Conservation (phyloP, 2,329 filamentous ascomycete genomes). For the Xylaria arbuscula region DNA sequence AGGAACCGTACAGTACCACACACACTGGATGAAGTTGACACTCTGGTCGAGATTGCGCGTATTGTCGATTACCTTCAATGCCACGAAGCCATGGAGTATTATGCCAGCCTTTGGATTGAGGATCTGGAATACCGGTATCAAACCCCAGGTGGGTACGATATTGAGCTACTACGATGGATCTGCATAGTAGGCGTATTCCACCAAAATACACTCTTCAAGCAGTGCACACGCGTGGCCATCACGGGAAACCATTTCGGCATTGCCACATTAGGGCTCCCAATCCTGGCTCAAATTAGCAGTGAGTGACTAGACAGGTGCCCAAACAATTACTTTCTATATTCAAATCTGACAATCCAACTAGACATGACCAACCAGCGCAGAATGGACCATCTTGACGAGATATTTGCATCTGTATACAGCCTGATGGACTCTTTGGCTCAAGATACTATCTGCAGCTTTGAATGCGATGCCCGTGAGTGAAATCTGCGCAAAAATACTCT, state of each 20-base stretch:
- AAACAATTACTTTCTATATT: background rate
- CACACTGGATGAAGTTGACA: background rate
- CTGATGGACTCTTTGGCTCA: background rate
- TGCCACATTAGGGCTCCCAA: background rate
- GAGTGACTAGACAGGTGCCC: background rate
- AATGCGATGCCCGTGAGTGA: constrained; percentile 10
- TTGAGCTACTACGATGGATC: constrained; percentile 10
- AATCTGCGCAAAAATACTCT: background rate
- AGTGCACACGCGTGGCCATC: constrained; percentile 18
- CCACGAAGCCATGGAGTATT: background rate
- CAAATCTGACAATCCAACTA: background rate
- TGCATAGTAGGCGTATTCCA: constrained; percentile 13
- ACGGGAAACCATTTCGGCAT: background rate
- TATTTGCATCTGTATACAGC: background rate
- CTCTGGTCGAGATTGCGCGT: constrained; percentile 11
- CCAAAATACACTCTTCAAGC: background rate
- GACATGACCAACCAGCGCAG: background rate
- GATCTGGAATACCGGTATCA: background rate
- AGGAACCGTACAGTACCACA: background rate
- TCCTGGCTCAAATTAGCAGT: background rate
- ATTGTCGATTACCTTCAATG: constrained; percentile 16
- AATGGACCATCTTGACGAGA: background rate
- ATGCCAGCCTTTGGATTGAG: background rate
- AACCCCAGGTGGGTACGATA: background rate
- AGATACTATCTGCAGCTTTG: background rate